Evolutionary conservation across 805 yeast genomes (phyloP).

Genomic region (Brettanomyces anomalus): DNA sequence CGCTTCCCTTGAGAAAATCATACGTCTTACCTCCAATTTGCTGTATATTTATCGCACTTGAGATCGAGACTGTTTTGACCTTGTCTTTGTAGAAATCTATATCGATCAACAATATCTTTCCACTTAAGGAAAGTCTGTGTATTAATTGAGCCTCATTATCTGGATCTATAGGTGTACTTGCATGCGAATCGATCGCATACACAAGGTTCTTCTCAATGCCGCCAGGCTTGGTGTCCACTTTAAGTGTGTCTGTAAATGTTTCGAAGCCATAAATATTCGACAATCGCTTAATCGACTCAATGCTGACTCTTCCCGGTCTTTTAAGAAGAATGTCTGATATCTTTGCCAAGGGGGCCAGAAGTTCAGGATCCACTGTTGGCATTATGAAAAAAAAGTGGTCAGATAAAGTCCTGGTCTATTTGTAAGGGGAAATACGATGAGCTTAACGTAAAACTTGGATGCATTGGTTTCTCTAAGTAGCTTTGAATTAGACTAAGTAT

Average conservation of each 20-base stretch:
- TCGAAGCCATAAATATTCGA: constrained; percentile 31
- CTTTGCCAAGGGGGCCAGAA: constrained; percentile 23
- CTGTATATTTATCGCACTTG: constrained; percentile 23
- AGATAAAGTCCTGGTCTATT: too few relatives aligned
- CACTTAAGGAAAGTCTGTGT: constrained; percentile 26
- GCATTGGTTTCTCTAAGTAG: too few relatives aligned
- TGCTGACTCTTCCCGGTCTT: constrained; percentile 27
- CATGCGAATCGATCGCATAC: constrained; percentile 9
- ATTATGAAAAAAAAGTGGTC: constrained; percentile 7
- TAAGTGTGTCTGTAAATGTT: constrained; percentile 25
- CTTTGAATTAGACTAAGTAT: too few relatives aligned
- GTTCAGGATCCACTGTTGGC: constrained; percentile 27
- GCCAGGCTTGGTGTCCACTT: constrained; percentile 23
- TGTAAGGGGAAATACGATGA: too few relatives aligned
- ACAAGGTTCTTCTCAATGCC: constrained; percentile 19
- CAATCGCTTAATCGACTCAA: constrained; percentile 25
- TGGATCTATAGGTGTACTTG: constrained; percentile 10
- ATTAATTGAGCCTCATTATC: constrained; percentile 6
- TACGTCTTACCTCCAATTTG: constrained; percentile 16
- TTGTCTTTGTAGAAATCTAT: constrained; percentile 23
- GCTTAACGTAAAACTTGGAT: too few relatives aligned
- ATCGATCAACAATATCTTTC: constrained; percentile 27
- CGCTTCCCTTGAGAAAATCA: constrained; percentile 20
- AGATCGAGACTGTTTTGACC: constrained; percentile 22
- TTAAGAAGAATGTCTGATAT: constrained; percentile 25